Conservation (phyloP, 805 yeast species). For the Starmerella sirachaensis region DNA sequence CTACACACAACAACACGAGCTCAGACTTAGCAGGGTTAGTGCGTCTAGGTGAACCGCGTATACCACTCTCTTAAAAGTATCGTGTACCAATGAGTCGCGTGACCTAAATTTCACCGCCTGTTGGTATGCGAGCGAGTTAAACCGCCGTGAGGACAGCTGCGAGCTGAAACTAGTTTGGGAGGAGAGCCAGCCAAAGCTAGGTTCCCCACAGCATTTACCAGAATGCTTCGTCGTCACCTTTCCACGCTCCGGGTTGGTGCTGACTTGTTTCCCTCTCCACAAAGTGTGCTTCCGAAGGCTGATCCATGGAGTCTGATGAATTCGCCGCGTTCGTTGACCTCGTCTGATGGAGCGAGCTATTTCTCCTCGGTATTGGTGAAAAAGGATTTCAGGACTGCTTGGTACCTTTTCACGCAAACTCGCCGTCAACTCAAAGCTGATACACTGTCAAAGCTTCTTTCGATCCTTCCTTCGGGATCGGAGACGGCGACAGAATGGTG, state of each 20-base stretch:
- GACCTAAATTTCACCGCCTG: no score
- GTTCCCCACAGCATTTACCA: background rate
- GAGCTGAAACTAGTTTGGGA: no score
- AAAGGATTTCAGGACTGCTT: constrained; percentile 13
- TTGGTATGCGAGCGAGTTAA: no score
- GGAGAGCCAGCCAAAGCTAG: no score
- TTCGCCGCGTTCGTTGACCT: background rate
- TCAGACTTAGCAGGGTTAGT: no score
- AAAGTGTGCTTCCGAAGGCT: constrained; percentile 6
- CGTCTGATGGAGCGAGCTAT: no score
- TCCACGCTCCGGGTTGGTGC: constrained; percentile 6
- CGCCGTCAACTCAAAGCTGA: constrained; percentile 7
- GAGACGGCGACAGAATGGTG: constrained; percentile 16
- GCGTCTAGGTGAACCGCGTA: no score
- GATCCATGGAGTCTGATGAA: constrained; percentile 9
- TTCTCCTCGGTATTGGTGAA: no score
- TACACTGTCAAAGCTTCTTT: constrained; percentile 8
- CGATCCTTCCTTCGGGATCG: constrained; percentile 19
- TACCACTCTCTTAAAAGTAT: no score
- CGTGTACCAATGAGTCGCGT: no score
- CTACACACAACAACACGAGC: no score
- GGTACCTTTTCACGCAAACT: constrained; percentile 9
- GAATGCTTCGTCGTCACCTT: constrained; percentile 4
- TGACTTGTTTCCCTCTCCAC: constrained; percentile 10
- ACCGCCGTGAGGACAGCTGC: no score